Evolutionary conservation across 345 rosid genomes (phyloP).

Genomic region (Ceriops tagal): DNA sequence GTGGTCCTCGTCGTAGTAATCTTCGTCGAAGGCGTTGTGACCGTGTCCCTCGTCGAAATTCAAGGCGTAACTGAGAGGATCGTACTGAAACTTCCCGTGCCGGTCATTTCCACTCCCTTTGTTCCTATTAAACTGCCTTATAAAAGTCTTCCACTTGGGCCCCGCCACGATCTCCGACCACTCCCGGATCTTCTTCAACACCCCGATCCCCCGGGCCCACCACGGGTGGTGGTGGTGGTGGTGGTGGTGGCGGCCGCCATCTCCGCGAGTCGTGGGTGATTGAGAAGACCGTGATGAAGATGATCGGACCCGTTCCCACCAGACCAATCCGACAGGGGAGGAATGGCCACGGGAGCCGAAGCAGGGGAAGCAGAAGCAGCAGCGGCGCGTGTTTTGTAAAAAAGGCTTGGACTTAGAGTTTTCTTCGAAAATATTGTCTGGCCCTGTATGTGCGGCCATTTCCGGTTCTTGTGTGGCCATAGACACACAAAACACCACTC

Average conservation of each 20-base stretch:
- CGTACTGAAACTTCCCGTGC: slow-evolving; percentile 63
- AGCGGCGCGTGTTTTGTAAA: slow-evolving; percentile 26
- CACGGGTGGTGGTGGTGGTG: slow-evolving; percentile 21
- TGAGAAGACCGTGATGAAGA: not conserved
- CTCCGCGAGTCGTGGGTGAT: slow-evolving; percentile 10
- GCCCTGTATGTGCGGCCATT: not conserved
- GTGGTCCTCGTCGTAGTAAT: slow-evolving; percentile 1
- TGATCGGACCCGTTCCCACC: slow-evolving; percentile 54
- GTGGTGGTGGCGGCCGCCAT: not conserved
- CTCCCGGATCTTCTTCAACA: slow-evolving; percentile 56
- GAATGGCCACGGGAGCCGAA: slow-evolving; percentile 32
- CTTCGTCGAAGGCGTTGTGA: slow-evolving; percentile 3
- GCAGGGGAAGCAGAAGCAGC: slow-evolving; percentile 64
- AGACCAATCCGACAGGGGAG: slow-evolving; percentile 40
- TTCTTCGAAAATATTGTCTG: slow-evolving; percentile 13
- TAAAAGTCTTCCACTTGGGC: slow-evolving; percentile 88
- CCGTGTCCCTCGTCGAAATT: slow-evolving; percentile 65
- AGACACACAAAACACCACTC: not conserved
- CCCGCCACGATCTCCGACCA: slow-evolving; percentile 92
- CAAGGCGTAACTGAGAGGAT: slow-evolving; percentile 70
- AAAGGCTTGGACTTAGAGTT: slow-evolving; percentile 20
- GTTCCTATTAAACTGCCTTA: slow-evolving; percentile 61
- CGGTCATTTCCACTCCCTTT: slow-evolving; percentile 15
- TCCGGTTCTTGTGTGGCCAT: slow-evolving; percentile 7
- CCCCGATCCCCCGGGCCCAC: slow-evolving; percentile 52